Evolutionary conservation across 2,329 filamentous ascomycete species (phyloP), one percentile per base, ranked within the genome.

Genomic region (Pyricularia grisea): DNA sequence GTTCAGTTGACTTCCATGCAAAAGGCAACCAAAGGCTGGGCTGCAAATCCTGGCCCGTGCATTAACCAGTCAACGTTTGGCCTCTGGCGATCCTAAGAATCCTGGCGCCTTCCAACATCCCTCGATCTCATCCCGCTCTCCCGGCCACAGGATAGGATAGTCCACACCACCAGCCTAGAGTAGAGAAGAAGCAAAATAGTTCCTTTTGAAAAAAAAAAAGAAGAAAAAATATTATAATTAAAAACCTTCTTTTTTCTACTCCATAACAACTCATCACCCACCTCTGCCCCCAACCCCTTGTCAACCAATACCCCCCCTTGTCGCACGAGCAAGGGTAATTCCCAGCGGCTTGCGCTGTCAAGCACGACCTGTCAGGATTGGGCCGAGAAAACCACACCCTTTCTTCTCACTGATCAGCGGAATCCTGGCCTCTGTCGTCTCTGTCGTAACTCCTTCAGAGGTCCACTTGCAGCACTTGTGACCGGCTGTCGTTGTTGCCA

Each of bases 391-490:
- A 30, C 63, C 27, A 27, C 58, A 25, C 58, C 58, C 58, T 27
- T 61, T 61, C n/a, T 61, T 61, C 12, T 61, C 25, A 71, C 67
- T 31, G 67, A 68, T 68, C 50, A 61, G 50, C 67, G 55, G 12
- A 17, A 33, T 61, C 55, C 67, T 30, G n/a, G 67, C 50, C n/a
- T n/a, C n/a, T n/a, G n/a, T n/a, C n/a, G n/a, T n/a, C 30, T 68
- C 50, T 68, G 67, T 68, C 67, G 67, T 63, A 68, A 68, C 67
- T 68, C 67, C 67, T 68, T 30, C 72, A 73, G 71, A 69, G 82
- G 81, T 81, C 83, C 83, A 84, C 82, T 78, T 78, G 78, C 78
- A 83, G 58, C 58, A 82, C 84, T 83, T 84, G 82, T 84, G 82
- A 85, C 82, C 84, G 79, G 67, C 79, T 82, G 78, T 77, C 79